Percentiles rank a stretch among this genome's conserved stretches.
These are phyloP conservation scores for Kwoniella europaea DNA, from an alignment of 768 basidiomycete genomes.

Conservation along the genomic window DNA sequence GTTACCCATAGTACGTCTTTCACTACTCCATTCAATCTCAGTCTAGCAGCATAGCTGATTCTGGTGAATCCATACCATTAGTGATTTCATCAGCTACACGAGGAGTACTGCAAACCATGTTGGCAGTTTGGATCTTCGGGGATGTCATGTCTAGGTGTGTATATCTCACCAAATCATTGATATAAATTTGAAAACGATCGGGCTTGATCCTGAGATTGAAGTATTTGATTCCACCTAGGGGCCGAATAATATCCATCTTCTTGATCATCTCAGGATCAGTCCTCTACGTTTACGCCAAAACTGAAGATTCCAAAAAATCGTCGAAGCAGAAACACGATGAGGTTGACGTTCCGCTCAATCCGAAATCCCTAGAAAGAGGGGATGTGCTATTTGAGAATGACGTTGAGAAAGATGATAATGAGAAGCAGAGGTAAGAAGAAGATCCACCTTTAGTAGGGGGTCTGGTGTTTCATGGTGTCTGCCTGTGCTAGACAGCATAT, in stretches of 20 bases:
- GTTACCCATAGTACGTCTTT: conserved; percentile 74
- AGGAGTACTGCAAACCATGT: conserved; percentile 85
- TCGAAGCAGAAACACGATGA: background rate
- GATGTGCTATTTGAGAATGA: conserved; percentile 20
- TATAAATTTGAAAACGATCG: no score
- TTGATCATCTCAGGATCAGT: conserved; percentile 54
- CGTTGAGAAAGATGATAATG: conserved; percentile 9
- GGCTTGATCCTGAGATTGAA: background rate
- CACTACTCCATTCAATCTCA: background rate
- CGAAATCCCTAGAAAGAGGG: conserved; percentile 31
- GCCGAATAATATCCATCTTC: conserved; percentile 49
- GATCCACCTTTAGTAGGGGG: background rate
- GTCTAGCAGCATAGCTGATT: background rate
- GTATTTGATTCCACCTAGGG: conserved; percentile 23
- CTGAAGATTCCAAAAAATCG: conserved; percentile 33
- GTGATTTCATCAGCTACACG: conserved; percentile 75
- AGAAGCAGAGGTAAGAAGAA: conserved; percentile 2
- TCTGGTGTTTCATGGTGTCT: no score
- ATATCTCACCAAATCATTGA: no score
- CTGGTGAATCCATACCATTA: conserved; percentile 1
- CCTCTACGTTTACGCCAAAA: conserved; percentile 55
- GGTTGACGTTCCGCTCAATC: conserved; percentile 12
- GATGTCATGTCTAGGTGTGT: conserved; percentile 73
- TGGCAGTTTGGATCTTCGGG: conserved; percentile 78
- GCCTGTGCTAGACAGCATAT: no score